Percentiles rank a stretch among this genome's conserved stretches.
Evolutionary conservation across 163 green algal species (phyloP).

Genomic region (Botryococcus braunii): DNA sequence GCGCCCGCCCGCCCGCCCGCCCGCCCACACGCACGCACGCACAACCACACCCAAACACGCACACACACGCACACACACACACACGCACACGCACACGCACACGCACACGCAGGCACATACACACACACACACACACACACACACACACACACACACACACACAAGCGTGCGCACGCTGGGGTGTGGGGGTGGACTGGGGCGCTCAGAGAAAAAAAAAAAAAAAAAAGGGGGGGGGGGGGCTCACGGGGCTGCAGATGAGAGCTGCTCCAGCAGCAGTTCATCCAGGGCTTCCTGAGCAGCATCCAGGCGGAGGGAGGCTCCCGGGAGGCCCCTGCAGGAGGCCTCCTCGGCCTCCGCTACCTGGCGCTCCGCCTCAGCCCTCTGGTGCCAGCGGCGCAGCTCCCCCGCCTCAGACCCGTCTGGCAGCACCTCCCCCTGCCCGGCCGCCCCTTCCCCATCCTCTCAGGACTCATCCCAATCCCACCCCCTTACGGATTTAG

Average conservation of each 20-base stretch:
- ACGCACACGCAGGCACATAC: too few species aligned
- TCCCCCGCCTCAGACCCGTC: constrained; percentile 37
- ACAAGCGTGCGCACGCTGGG: too few species aligned
- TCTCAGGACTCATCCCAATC: too few species aligned
- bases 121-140: too few species aligned
- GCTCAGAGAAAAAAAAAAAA: not conserved
- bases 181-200: too few species aligned
- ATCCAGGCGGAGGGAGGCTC: constrained; percentile 6
- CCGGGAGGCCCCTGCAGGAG: constrained; percentile 8
- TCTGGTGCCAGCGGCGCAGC: constrained; percentile 22
- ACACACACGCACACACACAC: too few species aligned
- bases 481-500: too few species aligned
- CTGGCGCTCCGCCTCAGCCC: constrained; percentile 19
- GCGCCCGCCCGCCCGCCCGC: too few species aligned
- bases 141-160: too few species aligned
- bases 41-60: too few species aligned
- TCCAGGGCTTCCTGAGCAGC: constrained; percentile 27
- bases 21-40: too few species aligned
- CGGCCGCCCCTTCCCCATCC: not conserved
- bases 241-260: constrained; percentile 11
- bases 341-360: constrained; percentile 22
- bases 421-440: constrained; percentile 32
- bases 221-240: not conserved
- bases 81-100: too few species aligned
- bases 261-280: constrained; percentile 15